These are phyloP conservation scores for Gamsiella multidivaricata DNA, from an alignment of 192 early-diverging fungal genomes.

Conservation along the genomic window DNA sequence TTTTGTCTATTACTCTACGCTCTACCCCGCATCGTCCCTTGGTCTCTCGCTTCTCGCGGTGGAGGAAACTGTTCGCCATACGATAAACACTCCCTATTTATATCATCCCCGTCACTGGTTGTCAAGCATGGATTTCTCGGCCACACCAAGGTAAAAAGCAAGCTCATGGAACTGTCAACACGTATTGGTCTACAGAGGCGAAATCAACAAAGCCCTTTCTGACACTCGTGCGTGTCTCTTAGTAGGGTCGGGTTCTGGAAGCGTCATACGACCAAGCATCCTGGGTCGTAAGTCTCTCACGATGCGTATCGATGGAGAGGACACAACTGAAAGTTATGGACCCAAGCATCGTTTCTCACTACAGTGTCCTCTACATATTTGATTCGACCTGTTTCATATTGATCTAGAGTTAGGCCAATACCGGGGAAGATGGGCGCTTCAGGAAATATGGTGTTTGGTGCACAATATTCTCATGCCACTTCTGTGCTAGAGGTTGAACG, in stretches of 20 bases:
- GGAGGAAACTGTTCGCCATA: too few species aligned
- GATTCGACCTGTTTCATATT: too few species aligned
- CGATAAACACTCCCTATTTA: not conserved
- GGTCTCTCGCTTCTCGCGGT: too few species aligned
- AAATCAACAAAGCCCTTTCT: not conserved
- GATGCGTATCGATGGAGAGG: too few species aligned
- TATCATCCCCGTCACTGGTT: not conserved
- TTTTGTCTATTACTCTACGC: not conserved
- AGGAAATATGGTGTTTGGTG: conserved; percentile 56
- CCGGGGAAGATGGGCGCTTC: conserved; percentile 54
- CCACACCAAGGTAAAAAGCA: conserved; percentile 29
- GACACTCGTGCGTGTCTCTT: not conserved
- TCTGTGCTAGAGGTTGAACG: conserved; percentile 50
- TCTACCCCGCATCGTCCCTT: too few species aligned
- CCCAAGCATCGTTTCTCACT: too few species aligned
- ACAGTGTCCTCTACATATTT: not conserved
- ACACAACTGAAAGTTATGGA: too few species aligned
- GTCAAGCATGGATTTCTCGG: conserved; percentile 42
- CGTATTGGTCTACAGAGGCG: not conserved
- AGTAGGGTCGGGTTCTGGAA: conserved; percentile 44
- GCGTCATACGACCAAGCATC: conserved; percentile 42
- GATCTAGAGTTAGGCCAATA: conserved; percentile 57
- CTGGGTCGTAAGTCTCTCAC: conserved; percentile 44
- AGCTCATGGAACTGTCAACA: not conserved
- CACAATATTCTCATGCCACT: conserved; percentile 60